Base-by-base conservation (phyloP, 345 rosid genomes). In the Turnera subulata region DNA sequence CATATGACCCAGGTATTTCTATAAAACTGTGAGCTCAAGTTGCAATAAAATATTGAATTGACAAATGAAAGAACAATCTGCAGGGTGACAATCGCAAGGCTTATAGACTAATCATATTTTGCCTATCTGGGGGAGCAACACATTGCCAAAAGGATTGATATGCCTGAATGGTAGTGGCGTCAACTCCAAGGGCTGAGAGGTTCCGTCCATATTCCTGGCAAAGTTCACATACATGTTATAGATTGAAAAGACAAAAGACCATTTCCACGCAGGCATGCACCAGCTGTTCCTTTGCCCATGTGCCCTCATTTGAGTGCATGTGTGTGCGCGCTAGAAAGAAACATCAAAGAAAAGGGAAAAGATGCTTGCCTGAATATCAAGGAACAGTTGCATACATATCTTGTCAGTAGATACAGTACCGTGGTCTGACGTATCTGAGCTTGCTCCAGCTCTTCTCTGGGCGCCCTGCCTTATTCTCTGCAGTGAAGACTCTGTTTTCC, bases 331-430 rank as follows among this genome's bases (percentile, higher is more conserved):
- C 18, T n/a, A n/a, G 10, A 43, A 22, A 53, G 15, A 4, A 23
- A 17, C 0, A 32, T 8, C 10, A 64, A 20, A n/a, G 25, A 29
- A 38, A 22, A 4, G 50, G 18, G 22, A 52, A 48, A 17, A 24
- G 14, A 55, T 20, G 29, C 61, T 49, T 65, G 85, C 99, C 99
- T 94, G 97, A 69, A 86, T 80, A 74, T 94, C 99, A 46, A 94
- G 89, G 78, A 94, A 94, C 63, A 90, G 67, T 59, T 94, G 99
- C 96, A 82, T 81, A 56, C 97, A 85, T 62, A 89, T 80, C 76
- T 94, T 94, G 77, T 90, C 97, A 9, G 92, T 81, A 62, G 82
- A 90, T n/a, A n/a, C n/a, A 37, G 85, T 82, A 67, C 86, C 84
- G 25, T 81, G 78, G 65, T 87, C 99, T 5, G 86, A 74, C 21